phyloP scores from a whole-genome alignment of 2,329 filamentous ascomycete species.

The Alternaria postmessia region DNA sequence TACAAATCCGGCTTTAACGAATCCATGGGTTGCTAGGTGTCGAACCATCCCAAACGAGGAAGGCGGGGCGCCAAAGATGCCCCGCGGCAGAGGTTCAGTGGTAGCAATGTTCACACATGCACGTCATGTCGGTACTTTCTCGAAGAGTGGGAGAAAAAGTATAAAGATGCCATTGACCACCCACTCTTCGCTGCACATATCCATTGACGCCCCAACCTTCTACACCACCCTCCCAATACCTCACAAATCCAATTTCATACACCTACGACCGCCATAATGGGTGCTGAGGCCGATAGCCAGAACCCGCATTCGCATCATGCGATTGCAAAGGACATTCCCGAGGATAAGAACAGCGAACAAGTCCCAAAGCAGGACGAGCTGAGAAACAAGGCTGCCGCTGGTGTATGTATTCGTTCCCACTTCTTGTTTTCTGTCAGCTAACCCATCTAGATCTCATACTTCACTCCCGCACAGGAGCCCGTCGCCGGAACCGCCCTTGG shows the following conservation, averaged over 20 bases:
- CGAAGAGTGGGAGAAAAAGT: slow-evolving; percentile 30
- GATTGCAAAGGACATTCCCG: slow-evolving; percentile 38
- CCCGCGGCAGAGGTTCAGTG: slow-evolving; percentile 19
- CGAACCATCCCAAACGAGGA: slow-evolving; percentile 15
- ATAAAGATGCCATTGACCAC: slow-evolving; percentile 30
- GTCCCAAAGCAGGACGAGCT: slow-evolving; percentile 31
- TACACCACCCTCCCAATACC: background rate
- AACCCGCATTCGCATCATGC: slow-evolving; percentile 45
- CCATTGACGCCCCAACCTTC: slow-evolving; percentile 1
- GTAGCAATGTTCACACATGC: slow-evolving; percentile 3
- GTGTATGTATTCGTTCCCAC: slow-evolving; percentile 39
- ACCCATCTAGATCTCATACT: slow-evolving; percentile 53
- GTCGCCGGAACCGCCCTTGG: slow-evolving; percentile 57
- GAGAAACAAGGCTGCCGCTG: slow-evolving; percentile 54
- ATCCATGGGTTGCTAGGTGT: slow-evolving; percentile 9
- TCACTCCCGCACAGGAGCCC: slow-evolving; percentile 58
- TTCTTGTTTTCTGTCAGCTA: background rate
- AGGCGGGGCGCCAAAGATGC: slow-evolving; percentile 26
- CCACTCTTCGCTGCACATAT: slow-evolving; percentile 7
- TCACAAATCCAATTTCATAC: background rate
- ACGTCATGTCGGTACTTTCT: slow-evolving; percentile 30
- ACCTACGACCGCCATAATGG: slow-evolving; percentile 27
- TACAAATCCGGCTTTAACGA: slow-evolving; percentile 31
- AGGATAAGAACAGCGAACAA: slow-evolving; percentile 33
- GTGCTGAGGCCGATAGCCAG: slow-evolving; percentile 30